These are phyloP conservation scores for Tuber magnatum DNA, from an alignment of 495 filamentous ascomycete genomes.

Conservation along the genomic window DNA sequence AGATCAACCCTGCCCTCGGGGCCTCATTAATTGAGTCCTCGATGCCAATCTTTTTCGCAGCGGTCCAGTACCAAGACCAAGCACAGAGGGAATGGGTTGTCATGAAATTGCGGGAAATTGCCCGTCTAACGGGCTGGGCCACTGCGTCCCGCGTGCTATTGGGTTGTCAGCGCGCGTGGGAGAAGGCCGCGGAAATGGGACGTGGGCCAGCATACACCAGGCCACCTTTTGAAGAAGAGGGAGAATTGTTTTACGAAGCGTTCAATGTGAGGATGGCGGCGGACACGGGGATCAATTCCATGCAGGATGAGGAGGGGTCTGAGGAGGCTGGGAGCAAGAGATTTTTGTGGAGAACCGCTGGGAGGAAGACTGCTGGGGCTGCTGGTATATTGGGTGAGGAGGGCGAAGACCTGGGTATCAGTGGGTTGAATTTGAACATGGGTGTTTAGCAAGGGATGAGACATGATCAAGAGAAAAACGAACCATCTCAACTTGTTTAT, in stretches of 20 bases:
- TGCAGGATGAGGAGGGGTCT: constrained; percentile 2
- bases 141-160: constrained; percentile 67
- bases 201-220: constrained; percentile 65
- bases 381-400: constrained; percentile 32
- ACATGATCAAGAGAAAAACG: neutral
- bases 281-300: neutral
- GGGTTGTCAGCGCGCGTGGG: constrained; percentile 80
- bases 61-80: constrained; percentile 66
- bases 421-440: neutral
- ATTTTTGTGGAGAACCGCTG: constrained; percentile 34
- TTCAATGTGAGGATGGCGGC: constrained; percentile 3
- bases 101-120: constrained; percentile 62
- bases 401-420: constrained; percentile 23
- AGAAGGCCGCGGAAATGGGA: constrained; percentile 60
- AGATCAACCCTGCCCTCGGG: constrained; percentile 71
- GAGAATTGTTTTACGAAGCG: constrained; percentile 36
- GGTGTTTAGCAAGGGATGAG: neutral
- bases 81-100: constrained; percentile 71
- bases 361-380: constrained; percentile 31
- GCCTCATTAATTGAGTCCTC: constrained; percentile 72
- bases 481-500: neutral
- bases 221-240: constrained; percentile 45
- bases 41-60: constrained; percentile 78
- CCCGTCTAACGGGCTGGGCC: constrained; percentile 79
- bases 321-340: constrained; percentile 21